Evolutionary conservation across 208 protist species (phyloP), one percentile per base, ranked within the genome.

Genomic region (Trypanosoma caninum): DNA sequence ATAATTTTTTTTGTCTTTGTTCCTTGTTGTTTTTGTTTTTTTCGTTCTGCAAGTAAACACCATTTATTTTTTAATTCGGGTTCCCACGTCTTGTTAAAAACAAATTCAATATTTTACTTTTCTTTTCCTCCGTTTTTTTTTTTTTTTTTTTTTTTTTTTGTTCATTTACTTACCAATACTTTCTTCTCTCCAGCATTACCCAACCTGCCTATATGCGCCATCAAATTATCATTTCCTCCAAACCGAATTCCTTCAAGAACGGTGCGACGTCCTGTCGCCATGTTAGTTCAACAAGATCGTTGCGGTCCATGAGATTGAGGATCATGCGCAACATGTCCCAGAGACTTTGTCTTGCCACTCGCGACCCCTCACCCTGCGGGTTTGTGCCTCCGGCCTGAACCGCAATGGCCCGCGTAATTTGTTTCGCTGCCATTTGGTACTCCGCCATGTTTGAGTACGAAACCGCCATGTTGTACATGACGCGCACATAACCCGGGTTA

Each of bases 381-480:
- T 83, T 73, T 46, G 77, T 84, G 57, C 70, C 76, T n/a, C 86
- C 86, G 27, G 82, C 59, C 67, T 95, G 89, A 46, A 87, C 55
- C 3, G 67, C 72, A 50, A 95, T 89, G 9, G 89, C 89, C 31
- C 80, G 80, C n/a, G 88, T 72, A 34, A 94, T 61, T 34, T 85
- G 76, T 28, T 83, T 85, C 2, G 83, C 81, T 0, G 87, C 87
- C 59, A 72, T 30, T 28, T 35, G 28, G 74, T 94, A 87, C 48
- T 82, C 59, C 16, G 68, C 61, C 66, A 93, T 72, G 56, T 96
- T 96, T 40, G 73, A 90, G 72, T 89, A 87, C 41, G 85, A 79
- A 3, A 96, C 78, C 7, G 82, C 91, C 73, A 96, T 78, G 72
- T 96, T 96, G 78, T 93, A 94, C 76, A 89, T 88, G 8, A 78